phyloP scores from a whole-genome alignment of 192 early-diverging fungal species.

The Obelidium mucronatum region DNA sequence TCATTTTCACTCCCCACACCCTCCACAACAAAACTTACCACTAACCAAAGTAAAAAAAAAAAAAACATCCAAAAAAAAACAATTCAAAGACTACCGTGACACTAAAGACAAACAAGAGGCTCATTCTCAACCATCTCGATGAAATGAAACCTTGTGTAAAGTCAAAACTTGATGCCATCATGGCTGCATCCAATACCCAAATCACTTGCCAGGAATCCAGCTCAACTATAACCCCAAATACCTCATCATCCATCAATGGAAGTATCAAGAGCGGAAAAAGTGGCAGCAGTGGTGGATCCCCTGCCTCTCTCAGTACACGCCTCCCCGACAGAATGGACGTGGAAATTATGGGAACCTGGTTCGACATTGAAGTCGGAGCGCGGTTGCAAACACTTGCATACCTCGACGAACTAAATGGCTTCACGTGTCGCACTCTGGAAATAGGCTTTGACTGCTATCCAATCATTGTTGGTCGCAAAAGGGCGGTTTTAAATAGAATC shows the following conservation, averaged over 20 bases:
- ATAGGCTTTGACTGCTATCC: slow-evolving; percentile 65
- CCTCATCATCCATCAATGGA: too few relatives aligned
- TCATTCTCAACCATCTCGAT: slow-evolving; percentile 54
- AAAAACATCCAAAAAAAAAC: too few relatives aligned
- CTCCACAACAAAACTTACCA: too few relatives aligned
- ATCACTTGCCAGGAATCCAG: slow-evolving; percentile 56
- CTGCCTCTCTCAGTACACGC: background rate
- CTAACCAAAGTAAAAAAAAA: too few relatives aligned
- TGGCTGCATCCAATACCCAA: slow-evolving; percentile 52
- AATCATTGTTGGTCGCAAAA: slow-evolving; percentile 74
- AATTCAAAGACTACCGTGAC: slow-evolving; percentile 51
- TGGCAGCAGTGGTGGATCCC: too few relatives aligned
- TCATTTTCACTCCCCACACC: too few relatives aligned
- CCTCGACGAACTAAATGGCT: slow-evolving; percentile 52
- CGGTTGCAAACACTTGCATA: slow-evolving; percentile 49
- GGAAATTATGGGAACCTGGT: slow-evolving; percentile 59
- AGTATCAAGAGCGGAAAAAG: too few relatives aligned
- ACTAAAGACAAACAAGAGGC: slow-evolving; percentile 51
- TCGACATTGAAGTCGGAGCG: slow-evolving; percentile 53
- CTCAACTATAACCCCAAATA: too few relatives aligned
- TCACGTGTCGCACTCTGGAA: slow-evolving; percentile 49
- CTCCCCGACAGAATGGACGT: slow-evolving; percentile 53
- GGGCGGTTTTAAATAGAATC: slow-evolving; percentile 63
- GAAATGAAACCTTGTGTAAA: slow-evolving; percentile 62
- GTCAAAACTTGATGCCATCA: slow-evolving; percentile 53